phyloP scores from a whole-genome alignment of 495 filamentous ascomycete genomes.

The Daldinia loculata region DNA sequence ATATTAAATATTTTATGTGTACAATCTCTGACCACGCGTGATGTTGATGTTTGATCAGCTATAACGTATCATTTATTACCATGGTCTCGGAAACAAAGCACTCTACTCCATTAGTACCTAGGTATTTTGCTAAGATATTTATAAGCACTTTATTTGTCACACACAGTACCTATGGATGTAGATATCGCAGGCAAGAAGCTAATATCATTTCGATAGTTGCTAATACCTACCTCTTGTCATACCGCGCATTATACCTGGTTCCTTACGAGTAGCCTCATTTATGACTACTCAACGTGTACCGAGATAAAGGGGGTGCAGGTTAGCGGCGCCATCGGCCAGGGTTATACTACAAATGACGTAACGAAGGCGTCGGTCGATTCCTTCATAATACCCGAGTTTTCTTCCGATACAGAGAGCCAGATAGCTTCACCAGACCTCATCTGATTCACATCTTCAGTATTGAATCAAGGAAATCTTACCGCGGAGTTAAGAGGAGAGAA shows the following conservation, averaged over 20 bases:
- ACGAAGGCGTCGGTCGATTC: background rate
- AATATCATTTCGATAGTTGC: no score
- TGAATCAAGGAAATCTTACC: background rate
- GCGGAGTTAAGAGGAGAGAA: background rate
- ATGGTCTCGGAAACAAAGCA: background rate
- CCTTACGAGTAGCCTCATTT: conserved; percentile 1
- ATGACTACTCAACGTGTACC: background rate
- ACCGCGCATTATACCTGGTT: background rate
- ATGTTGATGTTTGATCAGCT: background rate
- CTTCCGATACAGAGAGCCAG: background rate
- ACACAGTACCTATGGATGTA: background rate
- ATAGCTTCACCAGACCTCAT: background rate
- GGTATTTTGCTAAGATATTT: background rate
- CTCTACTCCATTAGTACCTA: background rate
- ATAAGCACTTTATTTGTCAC: background rate
- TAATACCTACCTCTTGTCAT: background rate
- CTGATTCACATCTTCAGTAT: background rate
- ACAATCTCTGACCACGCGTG: background rate
- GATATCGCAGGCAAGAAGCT: no score
- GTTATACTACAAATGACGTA: background rate
- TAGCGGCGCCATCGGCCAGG: background rate
- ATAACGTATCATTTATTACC: background rate
- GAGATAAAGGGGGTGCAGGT: background rate
- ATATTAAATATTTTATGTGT: background rate
- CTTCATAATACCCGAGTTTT: background rate